phyloP scores from a whole-genome alignment of 495 filamentous ascomycete genomes.

The Aspergillus coremiiformis region DNA sequence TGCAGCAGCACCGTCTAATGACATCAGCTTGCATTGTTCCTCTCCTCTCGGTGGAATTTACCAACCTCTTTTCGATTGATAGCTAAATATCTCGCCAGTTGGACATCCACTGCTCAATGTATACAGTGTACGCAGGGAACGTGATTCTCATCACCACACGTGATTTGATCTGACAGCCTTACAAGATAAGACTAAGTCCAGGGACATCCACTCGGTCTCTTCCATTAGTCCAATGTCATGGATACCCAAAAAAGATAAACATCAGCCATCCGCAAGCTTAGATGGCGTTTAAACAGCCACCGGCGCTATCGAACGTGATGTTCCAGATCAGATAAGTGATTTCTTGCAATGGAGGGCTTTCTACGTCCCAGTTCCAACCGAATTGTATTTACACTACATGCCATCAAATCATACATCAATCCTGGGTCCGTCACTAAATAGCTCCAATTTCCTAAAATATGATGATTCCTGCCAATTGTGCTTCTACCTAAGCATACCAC shows the following conservation, averaged over 20 bases:
- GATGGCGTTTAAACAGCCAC: background rate
- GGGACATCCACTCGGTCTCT: too few relatives aligned
- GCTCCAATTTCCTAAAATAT: too few relatives aligned
- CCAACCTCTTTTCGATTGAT: slow-evolving; percentile 1
- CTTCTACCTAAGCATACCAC: too few relatives aligned
- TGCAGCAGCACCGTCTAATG: slow-evolving; percentile 4
- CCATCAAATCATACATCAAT: too few relatives aligned
- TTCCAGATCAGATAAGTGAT: background rate
- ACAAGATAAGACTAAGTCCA: too few relatives aligned
- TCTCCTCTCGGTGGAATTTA: background rate
- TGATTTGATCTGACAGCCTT: too few relatives aligned
- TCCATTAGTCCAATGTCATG: background rate
- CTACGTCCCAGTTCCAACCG: background rate
- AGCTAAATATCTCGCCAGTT: too few relatives aligned
- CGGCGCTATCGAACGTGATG: background rate
- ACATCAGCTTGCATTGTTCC: slow-evolving; percentile 15
- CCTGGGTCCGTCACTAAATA: too few relatives aligned
- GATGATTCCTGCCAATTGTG: background rate
- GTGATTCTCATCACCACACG: too few relatives aligned
- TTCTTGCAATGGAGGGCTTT: too few relatives aligned
- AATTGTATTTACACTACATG: background rate
- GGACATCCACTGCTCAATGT: too few relatives aligned
- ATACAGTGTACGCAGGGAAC: too few relatives aligned
- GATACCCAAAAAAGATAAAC: background rate
- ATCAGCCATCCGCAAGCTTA: background rate